These are phyloP conservation scores for Pseudogymnoascus sp. DNA, from an alignment of 2,329 filamentous ascomycete genomes.

Conservation along the genomic window DNA sequence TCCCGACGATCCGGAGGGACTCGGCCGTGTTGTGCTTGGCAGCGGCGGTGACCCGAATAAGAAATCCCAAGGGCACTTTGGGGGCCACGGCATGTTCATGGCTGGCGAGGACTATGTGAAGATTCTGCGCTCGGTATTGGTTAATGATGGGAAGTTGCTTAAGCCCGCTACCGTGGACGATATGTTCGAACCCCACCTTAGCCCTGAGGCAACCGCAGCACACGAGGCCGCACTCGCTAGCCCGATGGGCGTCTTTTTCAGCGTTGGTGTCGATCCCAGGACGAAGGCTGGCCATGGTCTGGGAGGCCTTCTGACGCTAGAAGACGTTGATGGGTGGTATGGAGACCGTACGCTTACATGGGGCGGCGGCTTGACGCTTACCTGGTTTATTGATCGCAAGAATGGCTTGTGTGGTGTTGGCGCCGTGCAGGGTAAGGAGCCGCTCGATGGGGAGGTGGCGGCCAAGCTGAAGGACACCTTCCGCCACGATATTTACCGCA, in stretches of 20 bases:
- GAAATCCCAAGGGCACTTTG: constrained; percentile 18
- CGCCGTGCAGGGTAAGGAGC: constrained; percentile 34
- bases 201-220: constrained; percentile 24
- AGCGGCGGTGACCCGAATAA: constrained; percentile 19
- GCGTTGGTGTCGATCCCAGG: constrained; percentile 28
- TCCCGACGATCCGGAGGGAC: constrained; percentile 31
- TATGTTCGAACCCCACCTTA: constrained; percentile 28
- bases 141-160: constrained; percentile 41
- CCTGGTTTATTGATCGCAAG: constrained; percentile 44
- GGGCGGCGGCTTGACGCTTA: constrained; percentile 39
- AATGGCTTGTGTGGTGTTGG: constrained; percentile 38
- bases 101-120: constrained; percentile 34
- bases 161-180: constrained; percentile 33
- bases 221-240: constrained; percentile 27
- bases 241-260: constrained; percentile 32
- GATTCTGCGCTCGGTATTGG: constrained; percentile 38
- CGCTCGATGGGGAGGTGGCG: constrained; percentile 26
- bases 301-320: constrained; percentile 34
- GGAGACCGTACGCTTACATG: constrained; percentile 37
- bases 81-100: constrained; percentile 31
- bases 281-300: constrained; percentile 35
- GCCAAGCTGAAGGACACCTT: constrained; percentile 36
- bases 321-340: constrained; percentile 38
- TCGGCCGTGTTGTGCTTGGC: constrained; percentile 32
- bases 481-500: constrained; percentile 36